These are phyloP conservation scores for Lactuca saligna DNA, from an alignment of 129 eudicot genomes.

Conservation along the genomic window DNA sequence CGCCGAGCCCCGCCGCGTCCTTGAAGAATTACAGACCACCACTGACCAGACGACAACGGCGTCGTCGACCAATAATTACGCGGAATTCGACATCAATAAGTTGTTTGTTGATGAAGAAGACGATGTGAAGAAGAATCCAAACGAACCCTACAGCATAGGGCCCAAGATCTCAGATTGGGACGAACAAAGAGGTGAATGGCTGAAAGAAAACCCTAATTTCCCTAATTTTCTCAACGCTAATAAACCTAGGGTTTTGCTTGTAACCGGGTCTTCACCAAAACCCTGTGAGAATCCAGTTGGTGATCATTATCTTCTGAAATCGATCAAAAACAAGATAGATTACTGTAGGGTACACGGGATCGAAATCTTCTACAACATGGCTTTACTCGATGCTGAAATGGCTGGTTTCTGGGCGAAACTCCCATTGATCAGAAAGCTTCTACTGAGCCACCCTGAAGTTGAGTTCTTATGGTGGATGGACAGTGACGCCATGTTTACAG, in stretches of 20 bases:
- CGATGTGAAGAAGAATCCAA: slow-evolving; percentile 48
- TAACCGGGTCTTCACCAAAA: slow-evolving; percentile 83
- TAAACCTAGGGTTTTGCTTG: slow-evolving; percentile 78
- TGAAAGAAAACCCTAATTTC: slow-evolving; percentile 58
- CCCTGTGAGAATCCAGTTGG: slow-evolving; percentile 95
- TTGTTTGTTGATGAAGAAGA: slow-evolving; percentile 71
- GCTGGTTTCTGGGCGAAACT: slow-evolving; percentile 91
- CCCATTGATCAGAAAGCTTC: slow-evolving; percentile 70
- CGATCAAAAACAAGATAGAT: slow-evolving; percentile 82
- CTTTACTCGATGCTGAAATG: slow-evolving; percentile 88
- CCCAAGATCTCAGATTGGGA: slow-evolving; percentile 87
- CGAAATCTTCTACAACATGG: slow-evolving; percentile 79
- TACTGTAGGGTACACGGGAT: slow-evolving; percentile 82
- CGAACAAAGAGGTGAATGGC: slow-evolving; percentile 69
- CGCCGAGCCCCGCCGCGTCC: slow-evolving; percentile 73
- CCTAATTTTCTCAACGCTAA: slow-evolving; percentile 53
- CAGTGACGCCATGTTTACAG: slow-evolving; percentile 93
- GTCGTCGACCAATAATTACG: slow-evolving; percentile 46
- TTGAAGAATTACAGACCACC: slow-evolving; percentile 45
- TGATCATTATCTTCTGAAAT: slow-evolving; percentile 80
- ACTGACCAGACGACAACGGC: slow-evolving; percentile 25
- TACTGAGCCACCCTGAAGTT: slow-evolving; percentile 78
- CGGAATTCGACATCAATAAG: slow-evolving; percentile 56
- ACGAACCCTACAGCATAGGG: slow-evolving; percentile 57
- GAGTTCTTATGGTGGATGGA: slow-evolving; percentile 99